These are phyloP conservation scores for Penicillium antarcticum DNA, from an alignment of 495 filamentous ascomycete species.

Conservation along the genomic window DNA sequence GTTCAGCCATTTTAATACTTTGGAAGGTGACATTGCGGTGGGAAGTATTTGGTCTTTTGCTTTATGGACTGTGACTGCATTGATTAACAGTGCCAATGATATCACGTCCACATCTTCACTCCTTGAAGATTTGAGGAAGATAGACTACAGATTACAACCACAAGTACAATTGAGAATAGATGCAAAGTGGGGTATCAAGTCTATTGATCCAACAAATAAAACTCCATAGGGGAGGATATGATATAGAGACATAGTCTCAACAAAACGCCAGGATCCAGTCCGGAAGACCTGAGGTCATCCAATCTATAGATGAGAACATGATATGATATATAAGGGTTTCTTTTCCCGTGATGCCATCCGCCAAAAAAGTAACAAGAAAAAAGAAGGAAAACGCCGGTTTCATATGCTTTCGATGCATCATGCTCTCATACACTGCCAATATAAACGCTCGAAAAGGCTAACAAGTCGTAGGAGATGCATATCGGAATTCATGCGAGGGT, in stretches of 20 bases:
- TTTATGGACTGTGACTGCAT: too few species aligned
- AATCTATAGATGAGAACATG: constrained; percentile 12
- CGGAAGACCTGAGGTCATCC: constrained; percentile 4
- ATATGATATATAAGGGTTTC: constrained; percentile 7
- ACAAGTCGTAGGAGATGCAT: constrained; percentile 18
- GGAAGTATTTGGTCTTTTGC: too few species aligned
- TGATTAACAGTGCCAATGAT: too few species aligned
- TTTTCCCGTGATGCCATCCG: constrained; percentile 3
- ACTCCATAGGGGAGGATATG: neutral
- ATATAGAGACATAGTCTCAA: constrained; percentile 2
- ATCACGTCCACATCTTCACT: too few species aligned
- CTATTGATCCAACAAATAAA: constrained; percentile 21
- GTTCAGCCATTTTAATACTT: too few species aligned
- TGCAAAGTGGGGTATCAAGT: constrained; percentile 27
- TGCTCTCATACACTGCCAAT: constrained; percentile 34
- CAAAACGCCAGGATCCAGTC: constrained; percentile 4
- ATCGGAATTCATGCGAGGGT: constrained; percentile 9
- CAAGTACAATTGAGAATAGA: neutral
- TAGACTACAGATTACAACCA: neutral
- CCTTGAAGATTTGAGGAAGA: too few species aligned
- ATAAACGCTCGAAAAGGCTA: constrained; percentile 24
- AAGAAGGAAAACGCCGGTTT: constrained; percentile 27
- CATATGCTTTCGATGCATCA: constrained; percentile 30
- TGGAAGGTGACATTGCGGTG: too few species aligned
- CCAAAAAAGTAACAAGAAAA: constrained; percentile 3